These are phyloP conservation scores for Mucor indicus DNA, from an alignment of 371 early-diverging fungal species.

Conservation along the genomic window DNA sequence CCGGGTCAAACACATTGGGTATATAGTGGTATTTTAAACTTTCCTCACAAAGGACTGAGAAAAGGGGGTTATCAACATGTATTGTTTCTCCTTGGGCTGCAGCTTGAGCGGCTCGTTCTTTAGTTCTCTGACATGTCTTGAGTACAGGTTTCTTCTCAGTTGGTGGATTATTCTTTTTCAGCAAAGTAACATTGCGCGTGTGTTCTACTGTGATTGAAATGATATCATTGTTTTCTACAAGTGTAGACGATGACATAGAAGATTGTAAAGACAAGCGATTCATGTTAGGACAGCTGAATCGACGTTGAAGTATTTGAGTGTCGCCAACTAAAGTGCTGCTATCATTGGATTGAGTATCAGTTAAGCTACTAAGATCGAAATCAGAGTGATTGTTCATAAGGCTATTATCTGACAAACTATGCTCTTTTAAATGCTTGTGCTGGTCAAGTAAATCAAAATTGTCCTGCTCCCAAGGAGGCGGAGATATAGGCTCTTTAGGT, in stretches of 20 bases:
- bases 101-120: constrained; percentile 15
- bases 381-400: constrained; percentile 16
- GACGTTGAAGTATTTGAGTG: constrained; percentile 5
- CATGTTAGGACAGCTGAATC: constrained; percentile 16
- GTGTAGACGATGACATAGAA: constrained; percentile 1
- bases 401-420: no score
- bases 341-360: not conserved
- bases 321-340: not conserved
- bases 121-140: constrained; percentile 15
- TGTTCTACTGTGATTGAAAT: constrained; percentile 12
- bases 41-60: constrained; percentile 12
- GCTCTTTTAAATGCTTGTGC: not conserved
- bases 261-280: not conserved
- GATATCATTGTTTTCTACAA: constrained; percentile 17
- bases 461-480: constrained; percentile 15
- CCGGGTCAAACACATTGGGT: constrained; percentile 23
- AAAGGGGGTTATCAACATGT: not conserved
- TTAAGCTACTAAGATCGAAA: not conserved
- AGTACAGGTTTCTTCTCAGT: constrained; percentile 10
- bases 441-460: not conserved
- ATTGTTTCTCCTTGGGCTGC: constrained; percentile 11
- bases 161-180: constrained; percentile 12
- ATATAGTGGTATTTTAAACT: constrained; percentile 17
- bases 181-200: constrained; percentile 7
- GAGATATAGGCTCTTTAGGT: constrained; percentile 13